Base-by-base conservation (phyloP, 106 monocot genomes). In the Narthecium ossifragum region DNA sequence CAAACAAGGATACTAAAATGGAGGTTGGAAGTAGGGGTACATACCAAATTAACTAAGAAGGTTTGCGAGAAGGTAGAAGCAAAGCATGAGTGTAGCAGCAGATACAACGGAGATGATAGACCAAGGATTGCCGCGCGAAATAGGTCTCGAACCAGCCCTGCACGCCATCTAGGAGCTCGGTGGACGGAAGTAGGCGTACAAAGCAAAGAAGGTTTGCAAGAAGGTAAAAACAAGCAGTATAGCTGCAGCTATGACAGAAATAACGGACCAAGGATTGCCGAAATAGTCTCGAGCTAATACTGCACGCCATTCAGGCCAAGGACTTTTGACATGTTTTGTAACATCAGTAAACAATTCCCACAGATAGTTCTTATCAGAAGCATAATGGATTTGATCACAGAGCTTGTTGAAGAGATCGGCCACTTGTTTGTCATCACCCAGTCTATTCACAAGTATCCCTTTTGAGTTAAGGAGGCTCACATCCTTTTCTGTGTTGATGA, bases 231-330 rank as follows among this genome's bases (percentile, higher is more conserved):
- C 0, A 1, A 71, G 54, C 0, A 71, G 37, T 15, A 55, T 0
- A 30, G 43, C 0, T 1, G 46, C 80, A 6, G 60, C 80, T 1
- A 67, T 0, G 1, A 80, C 8, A 0, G 80, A 61, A 5, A 80
- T 27, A 9, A 62, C 46, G 0, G 80, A 11, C 80, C 70, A 80
- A 0, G 80, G 80, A 51, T 12, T 80, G 36, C 28, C 58, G 51
- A 71, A 75, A 54, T 70, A 61, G 17, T 58, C 33, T 6, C 47
- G 20, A 6, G 4, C 11, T n/a, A 58, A 23, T 20, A 0, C 36
- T 8, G 47, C 56, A 41, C 18, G 20, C 8, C 40, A 43, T 26
- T 38, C 50, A 14, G 32, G 63, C 76, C 63, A 43, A 0, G 11
- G 26, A 2, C 64, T 51, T 15, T 52, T 14, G 33, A 24, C 58